Conservation (phyloP, 2,329 filamentous ascomycete genomes). For the Paecilomyces variotii region DNA sequence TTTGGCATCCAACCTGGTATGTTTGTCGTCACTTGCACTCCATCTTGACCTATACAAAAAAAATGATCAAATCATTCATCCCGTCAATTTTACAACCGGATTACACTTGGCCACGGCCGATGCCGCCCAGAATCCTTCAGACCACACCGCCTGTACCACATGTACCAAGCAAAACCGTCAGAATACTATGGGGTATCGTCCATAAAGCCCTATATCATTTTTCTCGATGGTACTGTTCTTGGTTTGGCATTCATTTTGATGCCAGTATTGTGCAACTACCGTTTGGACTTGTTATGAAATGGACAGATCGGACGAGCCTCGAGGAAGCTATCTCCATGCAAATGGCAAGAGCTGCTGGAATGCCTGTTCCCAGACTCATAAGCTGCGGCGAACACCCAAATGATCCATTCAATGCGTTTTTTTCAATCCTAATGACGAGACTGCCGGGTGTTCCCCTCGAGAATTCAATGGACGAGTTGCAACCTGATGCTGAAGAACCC, state of each 20-base stretch:
- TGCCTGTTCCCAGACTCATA: slow-evolving; percentile 27
- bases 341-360: slow-evolving; percentile 25
- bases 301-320: slow-evolving; percentile 26
- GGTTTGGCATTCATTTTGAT: slow-evolving; percentile 16
- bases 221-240: slow-evolving; percentile 24
- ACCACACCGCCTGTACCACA: slow-evolving; percentile 16
- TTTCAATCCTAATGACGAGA: slow-evolving; percentile 38
- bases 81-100: slow-evolving; percentile 15
- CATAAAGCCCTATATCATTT: slow-evolving; percentile 21
- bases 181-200: slow-evolving; percentile 20
- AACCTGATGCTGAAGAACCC: slow-evolving; percentile 19
- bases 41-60: not conserved
- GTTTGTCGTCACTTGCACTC: too few relatives aligned
- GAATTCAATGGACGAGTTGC: slow-evolving; percentile 19
- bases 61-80: slow-evolving; percentile 8
- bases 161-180: slow-evolving; percentile 9
- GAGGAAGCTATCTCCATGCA: slow-evolving; percentile 30
- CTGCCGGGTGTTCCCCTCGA: slow-evolving; percentile 26
- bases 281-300: slow-evolving; percentile 35
- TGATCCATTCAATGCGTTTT: slow-evolving; percentile 7
- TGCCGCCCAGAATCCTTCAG: slow-evolving; percentile 9
- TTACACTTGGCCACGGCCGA: slow-evolving; percentile 19
- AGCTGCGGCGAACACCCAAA: slow-evolving; percentile 24
- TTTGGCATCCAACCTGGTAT: too few relatives aligned
- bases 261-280: slow-evolving; percentile 24